Conservation (phyloP, 1,284 basidiomycete species). For the Moniliella sp. region DNA sequence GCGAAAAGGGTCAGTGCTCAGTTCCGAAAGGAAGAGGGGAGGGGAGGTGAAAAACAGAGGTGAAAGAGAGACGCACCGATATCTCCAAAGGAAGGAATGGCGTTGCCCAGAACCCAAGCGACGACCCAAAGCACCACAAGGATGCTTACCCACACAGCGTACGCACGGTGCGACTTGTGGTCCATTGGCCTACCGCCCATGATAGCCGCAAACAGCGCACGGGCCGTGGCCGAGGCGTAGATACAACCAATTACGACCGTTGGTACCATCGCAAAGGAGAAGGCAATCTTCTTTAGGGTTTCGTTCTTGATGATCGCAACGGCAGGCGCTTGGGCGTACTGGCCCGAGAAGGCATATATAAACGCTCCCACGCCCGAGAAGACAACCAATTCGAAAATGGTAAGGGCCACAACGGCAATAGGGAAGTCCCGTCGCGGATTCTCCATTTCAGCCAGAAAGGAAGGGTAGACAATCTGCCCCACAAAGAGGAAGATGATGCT, state of each 20-base stretch:
- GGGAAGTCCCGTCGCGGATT: conserved; percentile 6
- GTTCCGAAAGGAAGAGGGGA: too few species aligned
- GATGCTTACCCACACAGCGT: conserved; percentile 44
- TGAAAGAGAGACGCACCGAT: too few species aligned
- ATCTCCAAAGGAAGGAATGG: too few species aligned
- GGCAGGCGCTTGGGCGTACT: conserved; percentile 41
- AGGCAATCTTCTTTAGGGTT: conserved; percentile 38
- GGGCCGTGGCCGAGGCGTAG: conserved; percentile 18
- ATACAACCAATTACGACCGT: conserved; percentile 20
- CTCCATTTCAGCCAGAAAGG: conserved; percentile 3
- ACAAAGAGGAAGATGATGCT: conserved; percentile 22
- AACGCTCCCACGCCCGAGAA: conserved; percentile 4
- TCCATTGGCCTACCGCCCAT: conserved; percentile 25
- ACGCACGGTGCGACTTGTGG: conserved; percentile 43
- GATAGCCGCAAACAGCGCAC: conserved; percentile 27
- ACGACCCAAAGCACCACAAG: conserved; percentile 43
- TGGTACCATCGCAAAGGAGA: conserved; percentile 19
- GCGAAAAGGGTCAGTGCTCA: too few species aligned
- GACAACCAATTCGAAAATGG: conserved; percentile 4
- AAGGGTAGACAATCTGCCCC: conserved; percentile 5
- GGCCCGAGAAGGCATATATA: conserved; percentile 9
- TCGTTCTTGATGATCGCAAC: conserved; percentile 37
- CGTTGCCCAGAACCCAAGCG: conserved; percentile 44
- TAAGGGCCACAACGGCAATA: conserved; percentile 4
- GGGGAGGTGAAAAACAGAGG: too few species aligned